Evolutionary conservation across 306 rosid genomes (phyloP).

Genomic region (Adenanthera pavonina): DNA sequence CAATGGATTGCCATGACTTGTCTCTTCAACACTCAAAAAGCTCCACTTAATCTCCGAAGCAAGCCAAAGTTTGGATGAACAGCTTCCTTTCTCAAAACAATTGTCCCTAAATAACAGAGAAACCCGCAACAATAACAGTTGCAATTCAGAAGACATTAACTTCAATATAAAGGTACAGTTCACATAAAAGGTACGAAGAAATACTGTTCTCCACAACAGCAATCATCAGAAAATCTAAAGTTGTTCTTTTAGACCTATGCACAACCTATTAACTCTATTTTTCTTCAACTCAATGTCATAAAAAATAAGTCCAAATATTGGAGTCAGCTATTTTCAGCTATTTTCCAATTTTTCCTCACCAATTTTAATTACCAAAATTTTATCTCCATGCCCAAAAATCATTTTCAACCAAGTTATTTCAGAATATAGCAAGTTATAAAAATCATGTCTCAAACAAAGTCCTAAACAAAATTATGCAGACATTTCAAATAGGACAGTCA

Average conservation of each 20-base stretch:
- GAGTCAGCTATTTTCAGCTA: not conserved
- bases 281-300: not conserved
- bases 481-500: slow-evolving; percentile 2
- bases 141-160: slow-evolving; percentile 40
- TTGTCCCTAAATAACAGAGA: slow-evolving; percentile 51
- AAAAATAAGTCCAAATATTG: not conserved
- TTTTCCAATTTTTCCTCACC: not conserved
- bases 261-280: not conserved
- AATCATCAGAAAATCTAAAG: slow-evolving; percentile 5
- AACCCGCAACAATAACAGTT: slow-evolving; percentile 27
- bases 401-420: slow-evolving; percentile 19
- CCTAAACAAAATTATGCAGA: not conserved
- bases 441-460: slow-evolving; percentile 7
- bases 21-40: slow-evolving; percentile 38
- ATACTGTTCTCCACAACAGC: slow-evolving; percentile 7
- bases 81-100: slow-evolving; percentile 51
- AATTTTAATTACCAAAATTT: not conserved
- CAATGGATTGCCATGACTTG: slow-evolving; percentile 45
- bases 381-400: not conserved
- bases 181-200: not conserved
- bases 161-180: not conserved
- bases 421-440: not conserved
- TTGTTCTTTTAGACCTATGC: not conserved
- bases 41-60: slow-evolving; percentile 46
- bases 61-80: slow-evolving; percentile 50